Percentiles rank a stretch among this genome's conserved stretches.
Conservation (phyloP, 306 rosid species). For the Cucumis cinereus region DNA sequence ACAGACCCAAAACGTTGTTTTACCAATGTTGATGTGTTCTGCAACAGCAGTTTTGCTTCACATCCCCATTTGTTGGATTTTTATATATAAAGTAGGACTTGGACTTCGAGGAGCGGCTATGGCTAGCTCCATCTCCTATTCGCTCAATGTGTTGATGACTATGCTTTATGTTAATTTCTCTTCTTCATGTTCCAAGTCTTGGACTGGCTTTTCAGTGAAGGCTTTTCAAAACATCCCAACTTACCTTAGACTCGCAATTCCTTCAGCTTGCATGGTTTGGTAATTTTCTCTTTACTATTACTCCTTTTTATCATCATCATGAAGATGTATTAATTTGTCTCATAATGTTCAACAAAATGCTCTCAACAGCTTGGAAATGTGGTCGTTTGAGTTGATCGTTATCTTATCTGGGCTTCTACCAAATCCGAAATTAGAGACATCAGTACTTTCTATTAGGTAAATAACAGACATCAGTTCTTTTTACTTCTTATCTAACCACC, state of each 20-base stretch:
- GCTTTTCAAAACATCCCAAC: conserved; percentile 29
- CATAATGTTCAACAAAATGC: neutral
- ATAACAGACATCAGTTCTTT: neutral
- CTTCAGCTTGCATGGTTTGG: conserved; percentile 70
- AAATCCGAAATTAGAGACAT: conserved; percentile 46
- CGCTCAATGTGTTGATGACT: conserved; percentile 38
- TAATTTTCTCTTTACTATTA: conserved; percentile 16
- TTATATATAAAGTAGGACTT: conserved; percentile 39
- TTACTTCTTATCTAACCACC: neutral
- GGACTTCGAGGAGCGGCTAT: conserved; percentile 53
- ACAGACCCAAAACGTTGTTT: conserved; percentile 56
- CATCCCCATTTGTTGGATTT: conserved; percentile 36
- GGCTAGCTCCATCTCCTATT: conserved; percentile 43
- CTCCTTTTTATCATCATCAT: neutral
- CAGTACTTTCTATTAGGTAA: conserved; percentile 60
- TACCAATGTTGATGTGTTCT: conserved; percentile 48
- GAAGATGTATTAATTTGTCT: neutral
- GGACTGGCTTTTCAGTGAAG: conserved; percentile 59
- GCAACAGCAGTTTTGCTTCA: conserved; percentile 34
- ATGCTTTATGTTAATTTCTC: conserved; percentile 42
- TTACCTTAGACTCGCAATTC: conserved; percentile 44
- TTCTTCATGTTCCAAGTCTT: conserved; percentile 38
- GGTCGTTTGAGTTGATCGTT: conserved; percentile 60
- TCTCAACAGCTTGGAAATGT: conserved; percentile 44
- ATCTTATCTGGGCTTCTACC: conserved; percentile 59